These are phyloP conservation scores for Alternaria brassicicola DNA, from an alignment of 2,329 filamentous ascomycete genomes.

Conservation along the genomic window DNA sequence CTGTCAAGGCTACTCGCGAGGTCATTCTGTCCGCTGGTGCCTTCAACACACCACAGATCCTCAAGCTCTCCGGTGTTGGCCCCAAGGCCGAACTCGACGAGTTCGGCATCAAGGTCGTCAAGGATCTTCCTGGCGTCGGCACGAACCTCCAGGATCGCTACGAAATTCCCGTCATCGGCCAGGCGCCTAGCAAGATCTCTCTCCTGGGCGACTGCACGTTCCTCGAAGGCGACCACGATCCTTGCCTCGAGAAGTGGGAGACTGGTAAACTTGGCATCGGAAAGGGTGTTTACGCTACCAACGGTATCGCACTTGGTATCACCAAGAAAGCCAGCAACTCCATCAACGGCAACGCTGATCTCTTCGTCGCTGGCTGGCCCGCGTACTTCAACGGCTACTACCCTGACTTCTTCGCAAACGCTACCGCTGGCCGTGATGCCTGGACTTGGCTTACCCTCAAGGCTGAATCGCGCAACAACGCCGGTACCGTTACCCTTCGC, in stretches of 20 bases:
- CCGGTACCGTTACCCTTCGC: constrained; percentile 65
- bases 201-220: constrained; percentile 51
- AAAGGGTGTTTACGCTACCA: constrained; percentile 56
- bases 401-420: constrained; percentile 58
- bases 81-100: constrained; percentile 59
- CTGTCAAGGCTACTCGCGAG: constrained; percentile 32
- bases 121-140: constrained; percentile 67
- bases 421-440: constrained; percentile 52
- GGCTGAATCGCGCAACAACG: constrained; percentile 65
- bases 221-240: constrained; percentile 44
- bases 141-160: constrained; percentile 69
- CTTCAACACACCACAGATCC: constrained; percentile 68
- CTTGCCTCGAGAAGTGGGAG: constrained; percentile 55
- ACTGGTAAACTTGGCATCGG: constrained; percentile 36
- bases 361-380: constrained; percentile 61
- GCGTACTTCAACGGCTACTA: constrained; percentile 61
- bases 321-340: constrained; percentile 46
- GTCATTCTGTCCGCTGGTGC: constrained; percentile 53
- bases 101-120: constrained; percentile 61
- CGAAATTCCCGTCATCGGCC: constrained; percentile 54
- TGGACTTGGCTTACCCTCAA: constrained; percentile 63
- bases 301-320: constrained; percentile 60
- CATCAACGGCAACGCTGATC: constrained; percentile 55
- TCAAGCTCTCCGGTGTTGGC: constrained; percentile 68
- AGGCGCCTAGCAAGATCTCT: constrained; percentile 44